Base-by-base conservation (phyloP, 1,284 basidiomycete species). In the Microbotryomycetes sp. region DNA sequence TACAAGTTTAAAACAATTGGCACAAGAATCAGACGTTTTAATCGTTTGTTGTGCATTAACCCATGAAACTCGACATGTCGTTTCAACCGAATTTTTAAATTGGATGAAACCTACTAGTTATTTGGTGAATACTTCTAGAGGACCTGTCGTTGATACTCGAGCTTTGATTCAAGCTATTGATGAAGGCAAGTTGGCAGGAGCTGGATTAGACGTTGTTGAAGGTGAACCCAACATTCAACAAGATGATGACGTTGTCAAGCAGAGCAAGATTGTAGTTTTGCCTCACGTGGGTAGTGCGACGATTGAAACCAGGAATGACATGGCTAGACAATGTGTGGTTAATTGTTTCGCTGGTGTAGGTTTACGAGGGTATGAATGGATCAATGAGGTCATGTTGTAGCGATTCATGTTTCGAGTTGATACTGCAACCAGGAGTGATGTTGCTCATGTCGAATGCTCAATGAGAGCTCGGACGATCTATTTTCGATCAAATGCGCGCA, bases 211-310 rank as follows among this genome's bases (percentile, higher is more conserved):
- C 75, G 94, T 97, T 32, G 84, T 97, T 14, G 90, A 92, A 67
- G 90, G 89, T 31, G 94, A 98, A 76, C 94, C 94, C 0, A 77
- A 87, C 52, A 80, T 97, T 31, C 72, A 76, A 0, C 75, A 78
- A 2, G 85, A 88, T 69, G 91, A 97, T 74, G 85, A 87, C 1
- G 76, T 97, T 49, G 84, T 96, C 42, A 82, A 82, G 69, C 84
- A 90, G 63, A 83, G 85, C 6, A 81, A 83, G 83, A 89, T 69
- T 72, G 82, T 74, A 6, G 14, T 56, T 15, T 71, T 97, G 31
- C 93, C 94, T 0, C 93, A 97, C 72, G 86, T 97, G 58, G 94
- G 85, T 25, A 91, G 88, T 64, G 92, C 88, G 2, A 93, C 92
- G 26, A 80, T 83, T 19, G 88, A 96, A 77, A 89, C 92, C 12